Evolutionary conservation across 257 asterid genomes (phyloP).

Genomic region (Gardenia jasminoides): DNA sequence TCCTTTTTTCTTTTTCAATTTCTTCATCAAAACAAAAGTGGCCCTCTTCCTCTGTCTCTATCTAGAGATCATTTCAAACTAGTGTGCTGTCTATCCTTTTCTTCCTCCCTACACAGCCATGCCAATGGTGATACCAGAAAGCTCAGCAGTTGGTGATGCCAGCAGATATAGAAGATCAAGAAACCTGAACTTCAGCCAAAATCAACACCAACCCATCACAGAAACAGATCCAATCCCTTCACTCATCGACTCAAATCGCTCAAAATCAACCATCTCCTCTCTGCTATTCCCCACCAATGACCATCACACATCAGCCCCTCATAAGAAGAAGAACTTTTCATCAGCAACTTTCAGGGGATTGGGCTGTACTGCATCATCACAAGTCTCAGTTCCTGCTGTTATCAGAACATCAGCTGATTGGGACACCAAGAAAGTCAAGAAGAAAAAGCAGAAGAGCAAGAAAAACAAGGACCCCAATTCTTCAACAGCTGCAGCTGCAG

Average conservation of each 20-base stretch:
- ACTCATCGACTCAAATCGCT: constrained; percentile 30
- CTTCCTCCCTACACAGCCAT: constrained; percentile 5
- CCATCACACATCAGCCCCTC: constrained; percentile 27
- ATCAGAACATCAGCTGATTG: constrained; percentile 83
- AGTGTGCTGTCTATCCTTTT: not conserved
- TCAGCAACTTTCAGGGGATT: constrained; percentile 72
- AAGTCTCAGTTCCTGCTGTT: constrained; percentile 86
- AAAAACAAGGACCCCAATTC: constrained; percentile 17
- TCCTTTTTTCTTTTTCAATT: not conserved
- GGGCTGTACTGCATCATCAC: constrained; percentile 85
- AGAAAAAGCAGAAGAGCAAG: constrained; percentile 27
- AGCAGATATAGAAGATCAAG: constrained; percentile 54
- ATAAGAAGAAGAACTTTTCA: constrained; percentile 69
- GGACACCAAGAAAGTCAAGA: constrained; percentile 69
- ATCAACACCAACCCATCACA: constrained; percentile 24
- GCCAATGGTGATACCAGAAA: constrained; percentile 31
- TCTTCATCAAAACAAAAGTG: not conserved
- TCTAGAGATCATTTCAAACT: constrained; percentile 10
- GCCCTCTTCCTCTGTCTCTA: constrained; percentile 6
- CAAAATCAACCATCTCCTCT: constrained; percentile 75
- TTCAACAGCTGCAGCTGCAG: constrained; percentile 8
- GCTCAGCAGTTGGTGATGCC: constrained; percentile 42
- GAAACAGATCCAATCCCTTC: constrained; percentile 54
- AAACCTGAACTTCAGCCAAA: constrained; percentile 30
- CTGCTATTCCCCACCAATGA: constrained; percentile 39